These are phyloP conservation scores for Moricandia arvensis DNA, from an alignment of 345 rosid genomes.

Conservation along the genomic window DNA sequence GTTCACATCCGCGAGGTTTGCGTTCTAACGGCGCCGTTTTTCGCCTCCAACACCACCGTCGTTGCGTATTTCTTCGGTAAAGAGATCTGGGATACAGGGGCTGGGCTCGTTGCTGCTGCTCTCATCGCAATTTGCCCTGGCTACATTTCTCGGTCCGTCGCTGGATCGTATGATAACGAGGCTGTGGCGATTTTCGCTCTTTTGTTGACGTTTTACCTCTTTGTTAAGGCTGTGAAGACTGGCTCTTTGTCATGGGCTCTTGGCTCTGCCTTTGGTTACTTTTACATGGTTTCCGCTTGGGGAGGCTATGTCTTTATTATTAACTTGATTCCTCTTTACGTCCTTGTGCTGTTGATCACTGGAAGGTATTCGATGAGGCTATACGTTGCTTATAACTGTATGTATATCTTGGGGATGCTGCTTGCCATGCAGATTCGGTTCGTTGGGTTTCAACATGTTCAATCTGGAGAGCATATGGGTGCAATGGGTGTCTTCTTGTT, in stretches of 20 bases:
- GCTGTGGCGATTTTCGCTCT: conserved; percentile 94
- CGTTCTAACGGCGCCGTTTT: conserved; percentile 91
- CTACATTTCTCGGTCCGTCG: conserved; percentile 90
- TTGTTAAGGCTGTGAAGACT: conserved; percentile 88
- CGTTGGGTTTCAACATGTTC: conserved; percentile 98
- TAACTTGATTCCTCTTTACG: conserved; percentile 92
- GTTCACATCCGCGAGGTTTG: conserved; percentile 98
- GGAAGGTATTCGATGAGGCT: conserved; percentile 95
- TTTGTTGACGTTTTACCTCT: conserved; percentile 80
- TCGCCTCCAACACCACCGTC: conserved; percentile 89
- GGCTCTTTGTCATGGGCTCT: conserved; percentile 89
- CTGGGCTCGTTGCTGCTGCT: conserved; percentile 91
- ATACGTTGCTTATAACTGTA: conserved; percentile 86
- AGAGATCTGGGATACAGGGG: conserved; percentile 96
- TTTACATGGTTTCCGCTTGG: conserved; percentile 99
- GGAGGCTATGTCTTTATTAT: conserved; percentile 98
- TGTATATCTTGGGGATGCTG: conserved; percentile 95
- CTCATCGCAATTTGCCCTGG: conserved; percentile 96
- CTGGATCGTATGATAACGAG: conserved; percentile 95
- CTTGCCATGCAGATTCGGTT: conserved; percentile 98
- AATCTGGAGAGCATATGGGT: conserved; percentile 99
- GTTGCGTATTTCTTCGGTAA: conserved; percentile 97
- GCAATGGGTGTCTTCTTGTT: conserved; percentile 97
- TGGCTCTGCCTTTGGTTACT: conserved; percentile 94
- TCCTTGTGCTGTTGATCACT: conserved; percentile 77